phyloP scores from a whole-genome alignment of 805 yeast genomes.

The Hyphopichia homilentoma region DNA sequence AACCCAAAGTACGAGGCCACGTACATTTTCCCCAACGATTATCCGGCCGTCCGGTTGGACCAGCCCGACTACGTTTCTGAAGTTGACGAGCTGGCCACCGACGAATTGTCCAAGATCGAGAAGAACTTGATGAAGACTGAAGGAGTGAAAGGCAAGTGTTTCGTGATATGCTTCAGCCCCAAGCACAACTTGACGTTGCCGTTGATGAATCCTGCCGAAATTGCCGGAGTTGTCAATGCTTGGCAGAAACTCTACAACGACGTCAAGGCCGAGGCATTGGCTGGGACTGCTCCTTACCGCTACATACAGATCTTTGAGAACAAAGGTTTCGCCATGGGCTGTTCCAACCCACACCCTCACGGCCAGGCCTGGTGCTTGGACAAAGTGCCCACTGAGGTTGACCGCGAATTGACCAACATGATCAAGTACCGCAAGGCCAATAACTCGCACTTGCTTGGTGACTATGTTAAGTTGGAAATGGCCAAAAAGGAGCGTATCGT shows the following conservation, averaged over 20 bases:
- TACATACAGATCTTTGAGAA: conserved; percentile 75
- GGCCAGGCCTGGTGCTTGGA: conserved; percentile 80
- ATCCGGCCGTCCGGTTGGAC: conserved; percentile 60
- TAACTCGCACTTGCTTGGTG: conserved; percentile 52
- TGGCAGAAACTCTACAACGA: conserved; percentile 55
- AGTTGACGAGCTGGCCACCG: conserved; percentile 11
- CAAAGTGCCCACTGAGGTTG: conserved; percentile 63
- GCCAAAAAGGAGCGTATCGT: conserved; percentile 51
- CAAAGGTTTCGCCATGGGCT: conserved; percentile 78
- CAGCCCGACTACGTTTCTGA: conserved; percentile 42
- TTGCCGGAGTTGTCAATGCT: conserved; percentile 49
- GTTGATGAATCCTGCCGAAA: conserved; percentile 45
- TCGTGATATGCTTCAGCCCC: conserved; percentile 71
- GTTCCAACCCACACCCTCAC: conserved; percentile 80
- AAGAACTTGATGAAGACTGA: conserved; percentile 47
- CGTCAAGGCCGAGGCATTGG: conserved; percentile 33
- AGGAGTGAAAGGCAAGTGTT: conserved; percentile 65
- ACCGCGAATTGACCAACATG: conserved; percentile 52
- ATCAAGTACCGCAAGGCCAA: conserved; percentile 39
- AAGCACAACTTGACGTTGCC: conserved; percentile 66
- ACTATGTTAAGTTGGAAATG: conserved; percentile 57
- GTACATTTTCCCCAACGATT: conserved; percentile 63
- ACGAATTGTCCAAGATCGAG: conserved; percentile 22
- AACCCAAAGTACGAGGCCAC: conserved; percentile 60
- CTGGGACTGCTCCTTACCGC: conserved; percentile 43